Conservation (phyloP, 345 rosid genomes). For the Melastoma malabathricum region DNA sequence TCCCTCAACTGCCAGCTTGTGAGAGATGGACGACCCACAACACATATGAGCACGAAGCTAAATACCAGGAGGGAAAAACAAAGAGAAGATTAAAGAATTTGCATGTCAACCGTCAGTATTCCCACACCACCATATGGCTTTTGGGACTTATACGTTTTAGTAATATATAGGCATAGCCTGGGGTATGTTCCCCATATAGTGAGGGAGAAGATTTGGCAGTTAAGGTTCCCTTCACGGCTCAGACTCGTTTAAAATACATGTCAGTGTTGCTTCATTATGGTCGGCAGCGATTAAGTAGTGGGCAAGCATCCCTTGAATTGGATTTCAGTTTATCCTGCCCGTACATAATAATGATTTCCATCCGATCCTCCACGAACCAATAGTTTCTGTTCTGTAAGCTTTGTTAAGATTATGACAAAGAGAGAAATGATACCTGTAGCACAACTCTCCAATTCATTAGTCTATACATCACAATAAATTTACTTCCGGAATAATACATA, state of each 20-base stretch:
- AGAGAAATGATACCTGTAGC: slow-evolving; percentile 37
- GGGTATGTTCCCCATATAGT: too few relatives aligned
- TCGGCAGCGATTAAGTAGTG: slow-evolving; percentile 10
- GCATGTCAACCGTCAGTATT: too few relatives aligned
- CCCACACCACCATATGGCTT: too few relatives aligned
- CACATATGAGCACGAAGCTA: too few relatives aligned
- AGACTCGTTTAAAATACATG: not conserved
- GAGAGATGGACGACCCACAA: too few relatives aligned
- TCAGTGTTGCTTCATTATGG: too few relatives aligned
- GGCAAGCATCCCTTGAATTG: slow-evolving; percentile 18
- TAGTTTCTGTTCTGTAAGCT: slow-evolving; percentile 35
- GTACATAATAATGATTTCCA: slow-evolving; percentile 21
- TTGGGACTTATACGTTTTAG: too few relatives aligned
- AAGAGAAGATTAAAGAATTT: too few relatives aligned
- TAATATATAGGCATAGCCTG: too few relatives aligned
- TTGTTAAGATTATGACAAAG: slow-evolving; percentile 38
- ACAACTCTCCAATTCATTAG: slow-evolving; percentile 55
- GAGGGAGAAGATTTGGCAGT: not conserved
- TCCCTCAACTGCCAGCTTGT: too few relatives aligned
- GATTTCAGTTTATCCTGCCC: slow-evolving; percentile 34
- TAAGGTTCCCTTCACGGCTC: not conserved
- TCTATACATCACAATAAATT: slow-evolving; percentile 34
- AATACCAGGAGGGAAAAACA: too few relatives aligned
- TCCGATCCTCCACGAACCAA: slow-evolving; percentile 26
- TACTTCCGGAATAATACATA: slow-evolving; percentile 13